Evolutionary conservation across 177 flowering plant genomes (phyloP).

Genomic region (Vitis hybrid): DNA sequence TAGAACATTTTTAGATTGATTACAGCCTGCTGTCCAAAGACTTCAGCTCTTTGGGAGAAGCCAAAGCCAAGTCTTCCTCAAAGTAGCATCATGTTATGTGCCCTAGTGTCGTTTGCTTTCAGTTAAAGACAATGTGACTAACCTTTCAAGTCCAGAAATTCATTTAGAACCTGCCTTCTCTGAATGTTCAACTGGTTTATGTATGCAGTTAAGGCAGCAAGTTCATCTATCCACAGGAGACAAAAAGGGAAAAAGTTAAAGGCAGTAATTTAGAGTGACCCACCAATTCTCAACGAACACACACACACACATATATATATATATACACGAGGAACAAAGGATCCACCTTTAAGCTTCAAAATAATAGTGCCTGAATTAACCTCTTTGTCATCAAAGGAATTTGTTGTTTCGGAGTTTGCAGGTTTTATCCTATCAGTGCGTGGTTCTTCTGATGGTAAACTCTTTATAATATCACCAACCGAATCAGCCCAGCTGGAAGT

Average conservation of each 20-base stretch:
- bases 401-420: background rate
- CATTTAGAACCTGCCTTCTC: conserved; percentile 42
- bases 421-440: background rate
- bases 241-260: background rate
- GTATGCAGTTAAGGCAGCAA: conserved; percentile 21
- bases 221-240: conserved; percentile 30
- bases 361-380: conserved; percentile 4
- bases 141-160: conserved; percentile 52
- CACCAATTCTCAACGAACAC: background rate
- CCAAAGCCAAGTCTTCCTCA: background rate
- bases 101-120: background rate
- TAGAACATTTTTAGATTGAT: background rate
- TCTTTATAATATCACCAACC: conserved; percentile 34
- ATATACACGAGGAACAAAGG: background rate
- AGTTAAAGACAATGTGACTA: conserved; percentile 5
- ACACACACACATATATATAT: background rate
- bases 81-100: background rate
- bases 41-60: background rate
- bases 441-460: conserved; percentile 20
- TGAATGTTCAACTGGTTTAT: conserved; percentile 30
- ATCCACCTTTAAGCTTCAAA: conserved; percentile 31
- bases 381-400: conserved; percentile 10
- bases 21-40: background rate
- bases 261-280: background rate
- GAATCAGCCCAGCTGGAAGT: conserved; percentile 41